These are phyloP conservation scores for Kwoniella europaea DNA, from an alignment of 768 basidiomycete species.

Conservation along the genomic window DNA sequence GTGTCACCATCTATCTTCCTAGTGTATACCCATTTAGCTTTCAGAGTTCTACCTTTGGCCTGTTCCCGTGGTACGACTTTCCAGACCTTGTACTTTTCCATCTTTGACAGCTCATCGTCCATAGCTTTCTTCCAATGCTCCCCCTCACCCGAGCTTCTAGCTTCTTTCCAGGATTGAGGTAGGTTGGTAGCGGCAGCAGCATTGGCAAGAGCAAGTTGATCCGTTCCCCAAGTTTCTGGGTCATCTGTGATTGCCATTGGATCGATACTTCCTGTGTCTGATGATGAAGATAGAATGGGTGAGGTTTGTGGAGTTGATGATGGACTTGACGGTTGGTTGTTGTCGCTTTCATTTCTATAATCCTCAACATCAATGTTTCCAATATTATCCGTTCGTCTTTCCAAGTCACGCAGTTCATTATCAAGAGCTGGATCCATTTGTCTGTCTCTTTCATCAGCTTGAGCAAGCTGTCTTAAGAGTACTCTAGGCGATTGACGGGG, in stretches of 20 bases:
- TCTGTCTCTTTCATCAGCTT: conserved; percentile 6
- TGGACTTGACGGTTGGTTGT: not conserved
- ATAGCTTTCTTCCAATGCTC: conserved; percentile 47
- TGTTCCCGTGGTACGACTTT: conserved; percentile 19
- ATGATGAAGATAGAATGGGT: too few species aligned
- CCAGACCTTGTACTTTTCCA: conserved; percentile 53
- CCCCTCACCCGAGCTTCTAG: conserved; percentile 3
- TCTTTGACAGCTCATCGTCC: conserved; percentile 41
- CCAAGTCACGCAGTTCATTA: not conserved
- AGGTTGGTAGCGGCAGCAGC: not conserved
- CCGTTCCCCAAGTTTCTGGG: conserved; percentile 2
- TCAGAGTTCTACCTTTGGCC: conserved; percentile 40
- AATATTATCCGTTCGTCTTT: not conserved
- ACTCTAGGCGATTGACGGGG: conserved; percentile 1
- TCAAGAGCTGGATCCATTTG: not conserved
- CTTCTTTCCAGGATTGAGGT: conserved; percentile 16
- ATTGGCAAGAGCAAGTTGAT: not conserved
- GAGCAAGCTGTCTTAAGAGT: conserved; percentile 2
- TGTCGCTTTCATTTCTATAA: not conserved
- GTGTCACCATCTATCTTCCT: conserved; percentile 50
- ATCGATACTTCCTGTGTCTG: not conserved
- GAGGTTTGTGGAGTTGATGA: conserved; percentile 1
- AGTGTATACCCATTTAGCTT: conserved; percentile 58
- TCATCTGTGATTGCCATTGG: conserved; percentile 10
- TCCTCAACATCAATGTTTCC: not conserved